These are phyloP conservation scores for Pythium biforme DNA, from an alignment of 352 stramenopile genomes.

Conservation along the genomic window DNA sequence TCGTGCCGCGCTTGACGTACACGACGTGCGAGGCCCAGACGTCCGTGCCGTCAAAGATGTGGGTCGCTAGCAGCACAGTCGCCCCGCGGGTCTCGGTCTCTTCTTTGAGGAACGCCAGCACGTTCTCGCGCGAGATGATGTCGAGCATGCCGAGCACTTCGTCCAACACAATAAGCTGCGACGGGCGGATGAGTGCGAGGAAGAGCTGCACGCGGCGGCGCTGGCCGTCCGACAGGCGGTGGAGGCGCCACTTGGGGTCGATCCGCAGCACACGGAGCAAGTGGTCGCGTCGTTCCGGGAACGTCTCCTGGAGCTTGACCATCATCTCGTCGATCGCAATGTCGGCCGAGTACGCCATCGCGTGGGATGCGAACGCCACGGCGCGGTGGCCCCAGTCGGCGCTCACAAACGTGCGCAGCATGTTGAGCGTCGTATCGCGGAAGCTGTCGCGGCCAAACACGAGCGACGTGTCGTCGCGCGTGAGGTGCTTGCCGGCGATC, in stretches of 20 bases:
- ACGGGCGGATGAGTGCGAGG: slow-evolving; percentile 94
- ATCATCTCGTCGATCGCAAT: slow-evolving; percentile 98
- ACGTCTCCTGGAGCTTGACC: slow-evolving; percentile 92
- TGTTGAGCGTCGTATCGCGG: slow-evolving; percentile 94
- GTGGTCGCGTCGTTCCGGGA: slow-evolving; percentile 92
- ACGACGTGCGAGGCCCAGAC: slow-evolving; percentile 94
- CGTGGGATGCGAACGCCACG: slow-evolving; percentile 93
- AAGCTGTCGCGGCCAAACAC: slow-evolving; percentile 93
- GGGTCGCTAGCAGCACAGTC: slow-evolving; percentile 82
- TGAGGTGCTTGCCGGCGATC: slow-evolving; percentile 94
- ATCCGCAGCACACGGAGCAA: slow-evolving; percentile 95
- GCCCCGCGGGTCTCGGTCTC: slow-evolving; percentile 59
- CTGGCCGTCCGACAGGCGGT: slow-evolving; percentile 80
- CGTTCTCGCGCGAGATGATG: slow-evolving; percentile 93
- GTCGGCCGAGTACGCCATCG: slow-evolving; percentile 90
- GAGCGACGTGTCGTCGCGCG: slow-evolving; percentile 76
- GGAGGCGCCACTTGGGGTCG: slow-evolving; percentile 90
- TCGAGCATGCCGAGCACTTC: slow-evolving; percentile 98
- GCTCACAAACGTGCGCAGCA: slow-evolving; percentile 92
- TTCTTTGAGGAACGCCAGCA: slow-evolving; percentile 92
- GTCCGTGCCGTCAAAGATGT: slow-evolving; percentile 98
- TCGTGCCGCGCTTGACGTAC: slow-evolving; percentile 79
- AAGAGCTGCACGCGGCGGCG: slow-evolving; percentile 95
- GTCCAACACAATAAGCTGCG: slow-evolving; percentile 97
- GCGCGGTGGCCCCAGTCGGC: slow-evolving; percentile 96